Evolutionary conservation across 1,284 basidiomycete genomes (phyloP).

Genomic region (Rhodotorula mucilaginosa): DNA sequence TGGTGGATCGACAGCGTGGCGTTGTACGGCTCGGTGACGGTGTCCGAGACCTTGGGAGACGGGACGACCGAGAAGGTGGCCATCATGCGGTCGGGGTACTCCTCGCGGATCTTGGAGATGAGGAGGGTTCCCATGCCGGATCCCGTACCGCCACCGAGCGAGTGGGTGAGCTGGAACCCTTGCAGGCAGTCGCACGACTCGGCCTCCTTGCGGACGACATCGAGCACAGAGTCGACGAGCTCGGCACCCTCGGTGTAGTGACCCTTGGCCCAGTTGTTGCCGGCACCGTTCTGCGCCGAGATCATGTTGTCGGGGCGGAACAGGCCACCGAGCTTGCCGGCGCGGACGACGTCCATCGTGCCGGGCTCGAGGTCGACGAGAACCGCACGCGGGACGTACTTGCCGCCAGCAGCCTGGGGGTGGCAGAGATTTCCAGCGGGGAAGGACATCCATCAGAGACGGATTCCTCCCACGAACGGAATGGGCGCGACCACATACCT

Average conservation of each 20-base stretch:
- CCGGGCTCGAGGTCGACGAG: conserved; percentile 93
- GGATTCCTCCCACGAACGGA: conserved; percentile 50
- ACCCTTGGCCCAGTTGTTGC: conserved; percentile 52
- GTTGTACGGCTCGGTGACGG: conserved; percentile 63
- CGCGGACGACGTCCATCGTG: conserved; percentile 72
- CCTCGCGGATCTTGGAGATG: conserved; percentile 61
- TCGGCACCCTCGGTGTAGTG: conserved; percentile 91
- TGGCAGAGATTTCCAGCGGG: too few species aligned
- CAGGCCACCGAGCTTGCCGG: conserved; percentile 58
- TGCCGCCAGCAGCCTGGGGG: conserved; percentile 56
- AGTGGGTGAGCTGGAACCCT: conserved; percentile 63
- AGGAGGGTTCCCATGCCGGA: conserved; percentile 63
- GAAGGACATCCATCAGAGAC: conserved; percentile 50
- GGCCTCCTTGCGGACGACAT: conserved; percentile 61
- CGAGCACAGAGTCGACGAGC: conserved; percentile 79
- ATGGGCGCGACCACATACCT: conserved; percentile 58
- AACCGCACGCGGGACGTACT: conserved; percentile 95
- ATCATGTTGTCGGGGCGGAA: conserved; percentile 58
- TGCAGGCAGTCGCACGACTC: conserved; percentile 60
- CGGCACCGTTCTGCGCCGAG: conserved; percentile 59
- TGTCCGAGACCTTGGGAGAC: conserved; percentile 56
- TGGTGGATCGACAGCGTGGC: conserved; percentile 61
- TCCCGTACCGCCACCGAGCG: conserved; percentile 62
- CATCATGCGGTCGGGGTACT: conserved; percentile 65
- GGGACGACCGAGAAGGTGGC: conserved; percentile 63